Conservation (phyloP, 345 rosid species). For the Acer saccharum region DNA sequence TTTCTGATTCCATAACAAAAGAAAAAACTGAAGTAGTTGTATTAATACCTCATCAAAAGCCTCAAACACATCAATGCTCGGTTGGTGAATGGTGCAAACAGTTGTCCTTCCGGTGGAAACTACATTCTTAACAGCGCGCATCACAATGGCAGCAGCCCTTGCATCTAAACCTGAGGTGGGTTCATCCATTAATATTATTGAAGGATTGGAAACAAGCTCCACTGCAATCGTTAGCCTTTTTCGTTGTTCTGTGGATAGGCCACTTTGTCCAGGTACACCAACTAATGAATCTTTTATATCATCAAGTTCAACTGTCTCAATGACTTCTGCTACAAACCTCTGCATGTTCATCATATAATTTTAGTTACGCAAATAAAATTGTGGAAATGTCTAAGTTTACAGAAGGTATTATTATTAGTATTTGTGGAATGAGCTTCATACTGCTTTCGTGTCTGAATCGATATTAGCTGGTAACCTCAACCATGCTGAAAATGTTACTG, state of each 20-base stretch:
- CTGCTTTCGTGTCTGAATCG: slow-evolving; percentile 30
- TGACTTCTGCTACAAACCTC: slow-evolving; percentile 17
- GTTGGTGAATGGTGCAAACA: slow-evolving; percentile 20
- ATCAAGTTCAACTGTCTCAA: slow-evolving; percentile 22
- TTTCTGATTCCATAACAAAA: too few species aligned
- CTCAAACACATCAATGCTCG: slow-evolving; percentile 19
- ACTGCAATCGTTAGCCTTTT: slow-evolving; percentile 22
- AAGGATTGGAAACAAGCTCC: slow-evolving; percentile 23
- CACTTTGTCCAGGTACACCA: slow-evolving; percentile 17
- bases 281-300: slow-evolving; percentile 18
- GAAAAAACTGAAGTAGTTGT: neutral
- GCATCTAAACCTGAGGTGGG: slow-evolving; percentile 24
- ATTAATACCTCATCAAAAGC: slow-evolving; percentile 13
- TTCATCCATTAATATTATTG: slow-evolving; percentile 19
- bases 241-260: slow-evolving; percentile 19
- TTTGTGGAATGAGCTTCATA: slow-evolving; percentile 8
- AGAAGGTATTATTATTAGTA: neutral
- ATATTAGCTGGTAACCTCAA: slow-evolving; percentile 40
- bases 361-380: too few species aligned
- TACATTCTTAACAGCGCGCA: slow-evolving; percentile 19
- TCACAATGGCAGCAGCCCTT: slow-evolving; percentile 18
- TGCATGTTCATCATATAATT: neutral
- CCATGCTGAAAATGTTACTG: slow-evolving; percentile 57
- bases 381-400: too few species aligned
- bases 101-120: slow-evolving; percentile 18